These are phyloP conservation scores for Fraxinus xanthoxyloides DNA, from an alignment of 305 asterid genomes.

Conservation along the genomic window DNA sequence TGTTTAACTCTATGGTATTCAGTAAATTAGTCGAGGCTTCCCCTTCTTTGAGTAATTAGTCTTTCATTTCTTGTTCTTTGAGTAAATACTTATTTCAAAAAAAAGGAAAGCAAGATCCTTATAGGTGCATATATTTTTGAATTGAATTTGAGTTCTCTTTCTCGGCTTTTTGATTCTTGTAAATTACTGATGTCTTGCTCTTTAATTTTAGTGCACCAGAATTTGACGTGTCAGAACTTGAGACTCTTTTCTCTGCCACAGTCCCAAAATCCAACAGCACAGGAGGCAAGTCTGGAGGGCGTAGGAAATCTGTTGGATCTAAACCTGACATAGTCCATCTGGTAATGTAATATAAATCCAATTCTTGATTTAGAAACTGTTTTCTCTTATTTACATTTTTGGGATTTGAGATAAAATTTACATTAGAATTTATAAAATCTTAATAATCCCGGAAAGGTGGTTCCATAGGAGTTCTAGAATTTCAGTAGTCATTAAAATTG, in stretches of 20 bases:
- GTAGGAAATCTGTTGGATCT: slow-evolving; percentile 83
- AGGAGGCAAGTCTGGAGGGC: slow-evolving; percentile 72
- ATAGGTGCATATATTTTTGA: not conserved
- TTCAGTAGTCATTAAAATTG: not conserved
- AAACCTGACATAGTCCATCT: slow-evolving; percentile 82
- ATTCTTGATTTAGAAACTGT: not conserved
- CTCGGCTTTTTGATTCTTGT: slow-evolving; percentile 12
- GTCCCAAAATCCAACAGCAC: slow-evolving; percentile 72
- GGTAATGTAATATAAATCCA: slow-evolving; percentile 49
- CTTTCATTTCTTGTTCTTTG: not conserved
- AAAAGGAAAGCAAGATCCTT: not conserved
- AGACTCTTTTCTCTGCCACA: slow-evolving; percentile 80
- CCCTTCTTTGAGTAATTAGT: not conserved
- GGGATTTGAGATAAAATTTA: not conserved
- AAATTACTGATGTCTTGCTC: slow-evolving; percentile 27
- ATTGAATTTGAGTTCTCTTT: not conserved
- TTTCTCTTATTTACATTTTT: not conserved
- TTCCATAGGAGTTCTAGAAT: not conserved
- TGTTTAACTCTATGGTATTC: not conserved
- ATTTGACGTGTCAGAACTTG: slow-evolving; percentile 87
- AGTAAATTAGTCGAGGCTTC: not conserved
- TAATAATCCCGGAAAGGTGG: not conserved
- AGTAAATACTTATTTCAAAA: not conserved
- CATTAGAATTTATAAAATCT: not conserved
- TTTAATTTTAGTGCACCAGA: slow-evolving; percentile 68